Conservation (phyloP, 1,139 yeast species). For the Wickerhamomyces sp. region DNA sequence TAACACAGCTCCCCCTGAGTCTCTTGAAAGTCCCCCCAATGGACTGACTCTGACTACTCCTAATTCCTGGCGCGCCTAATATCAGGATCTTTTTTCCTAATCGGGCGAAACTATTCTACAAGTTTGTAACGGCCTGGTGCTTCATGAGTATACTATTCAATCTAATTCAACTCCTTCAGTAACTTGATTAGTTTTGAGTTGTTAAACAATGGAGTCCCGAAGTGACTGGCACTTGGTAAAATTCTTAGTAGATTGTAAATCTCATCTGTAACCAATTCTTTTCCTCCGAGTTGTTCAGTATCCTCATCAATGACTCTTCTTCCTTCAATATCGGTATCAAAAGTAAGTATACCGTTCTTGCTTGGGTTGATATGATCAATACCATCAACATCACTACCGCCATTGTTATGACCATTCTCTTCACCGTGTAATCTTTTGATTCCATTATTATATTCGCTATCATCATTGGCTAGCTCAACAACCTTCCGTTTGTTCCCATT, state of each 20-base stretch:
- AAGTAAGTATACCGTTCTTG: too few relatives aligned
- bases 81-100: neutral
- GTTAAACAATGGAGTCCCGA: constrained; percentile 16
- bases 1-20: too few relatives aligned
- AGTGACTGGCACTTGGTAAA: constrained; percentile 34
- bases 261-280: constrained; percentile 31
- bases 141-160: too few relatives aligned
- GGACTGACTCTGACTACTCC: too few relatives aligned
- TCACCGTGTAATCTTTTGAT: neutral
- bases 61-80: too few relatives aligned
- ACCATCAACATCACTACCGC: too few relatives aligned
- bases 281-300: neutral
- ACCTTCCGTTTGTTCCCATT: neutral
- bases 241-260: constrained; percentile 48
- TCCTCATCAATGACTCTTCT: constrained; percentile 3
- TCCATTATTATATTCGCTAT: neutral
- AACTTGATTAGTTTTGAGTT: constrained; percentile 16
- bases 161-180: constrained; percentile 3
- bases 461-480: neutral
- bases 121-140: too few relatives aligned
- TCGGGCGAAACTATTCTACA: neutral
- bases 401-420: neutral
- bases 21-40: too few relatives aligned
- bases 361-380: too few relatives aligned
- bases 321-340: constrained; percentile 1